These are phyloP conservation scores for Tribonema minus DNA, from an alignment of 108 stramenopile genomes.

Conservation along the genomic window DNA sequence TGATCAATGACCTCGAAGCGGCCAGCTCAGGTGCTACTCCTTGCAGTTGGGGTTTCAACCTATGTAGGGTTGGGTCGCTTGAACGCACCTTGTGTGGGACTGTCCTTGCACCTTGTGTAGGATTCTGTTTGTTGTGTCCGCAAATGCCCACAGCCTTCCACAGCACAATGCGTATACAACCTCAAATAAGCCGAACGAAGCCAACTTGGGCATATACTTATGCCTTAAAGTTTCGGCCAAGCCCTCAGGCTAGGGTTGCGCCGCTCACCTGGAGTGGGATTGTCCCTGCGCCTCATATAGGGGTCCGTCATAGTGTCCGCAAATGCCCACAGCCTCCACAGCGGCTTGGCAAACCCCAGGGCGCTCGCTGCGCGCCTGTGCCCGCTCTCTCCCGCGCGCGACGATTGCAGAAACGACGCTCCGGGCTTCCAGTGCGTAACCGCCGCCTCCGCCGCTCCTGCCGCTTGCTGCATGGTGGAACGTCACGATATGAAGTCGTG, in stretches of 20 bases:
- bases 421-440: neutral
- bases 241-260: no score
- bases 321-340: constrained; percentile 41
- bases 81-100: neutral
- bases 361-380: neutral
- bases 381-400: neutral
- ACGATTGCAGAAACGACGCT: neutral
- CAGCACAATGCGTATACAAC: neutral
- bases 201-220: no score
- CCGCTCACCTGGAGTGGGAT: neutral
- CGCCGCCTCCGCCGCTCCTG: neutral
- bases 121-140: neutral
- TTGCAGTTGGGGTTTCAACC: no score
- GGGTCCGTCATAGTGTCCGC: constrained; percentile 33
- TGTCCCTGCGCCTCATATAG: constrained; percentile 27
- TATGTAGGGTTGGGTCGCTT: no score
- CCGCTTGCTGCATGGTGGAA: constrained; percentile 1
- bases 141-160: neutral
- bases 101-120: neutral
- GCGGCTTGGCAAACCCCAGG: neutral
- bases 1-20: no score
- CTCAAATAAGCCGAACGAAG: no score
- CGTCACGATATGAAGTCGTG: no score
- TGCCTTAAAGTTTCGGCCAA: no score
- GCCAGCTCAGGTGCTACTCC: no score